These are phyloP conservation scores for Agrocybe pediades DNA, from an alignment of 768 basidiomycete species.

Conservation along the genomic window DNA sequence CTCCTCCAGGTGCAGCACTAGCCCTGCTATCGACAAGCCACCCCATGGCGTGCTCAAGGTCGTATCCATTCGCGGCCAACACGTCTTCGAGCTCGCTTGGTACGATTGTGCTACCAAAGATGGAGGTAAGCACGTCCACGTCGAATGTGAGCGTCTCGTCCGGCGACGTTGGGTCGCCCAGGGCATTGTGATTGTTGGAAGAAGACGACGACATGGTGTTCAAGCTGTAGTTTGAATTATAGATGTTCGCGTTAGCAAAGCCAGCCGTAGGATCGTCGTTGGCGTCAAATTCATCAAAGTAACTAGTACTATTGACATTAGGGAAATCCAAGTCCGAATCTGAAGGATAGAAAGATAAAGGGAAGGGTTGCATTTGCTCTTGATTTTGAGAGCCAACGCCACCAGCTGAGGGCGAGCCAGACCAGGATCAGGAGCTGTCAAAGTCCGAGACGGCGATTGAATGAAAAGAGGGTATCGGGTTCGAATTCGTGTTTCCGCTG, in stretches of 20 bases:
- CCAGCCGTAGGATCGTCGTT: background rate
- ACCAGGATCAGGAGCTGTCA: conserved; percentile 30
- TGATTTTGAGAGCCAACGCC: background rate
- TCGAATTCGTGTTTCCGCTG: background rate
- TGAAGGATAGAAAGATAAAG: background rate
- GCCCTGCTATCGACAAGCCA: conserved; percentile 81
- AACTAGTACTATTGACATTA: no score
- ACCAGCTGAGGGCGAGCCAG: no score
- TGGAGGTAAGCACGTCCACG: conserved; percentile 94
- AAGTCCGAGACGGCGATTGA: conserved; percentile 65
- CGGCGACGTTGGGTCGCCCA: conserved; percentile 24
- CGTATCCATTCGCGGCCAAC: conserved; percentile 82
- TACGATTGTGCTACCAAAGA: conserved; percentile 89
- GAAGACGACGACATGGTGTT: background rate
- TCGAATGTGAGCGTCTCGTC: conserved; percentile 75
- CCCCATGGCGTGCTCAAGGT: conserved; percentile 95
- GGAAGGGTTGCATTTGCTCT: background rate
- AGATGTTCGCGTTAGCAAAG: background rate
- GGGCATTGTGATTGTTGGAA: background rate
- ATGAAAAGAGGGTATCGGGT: conserved; percentile 58
- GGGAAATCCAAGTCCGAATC: background rate
- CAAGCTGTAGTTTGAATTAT: background rate
- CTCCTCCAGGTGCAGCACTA: conserved; percentile 25
- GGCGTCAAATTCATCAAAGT: background rate
- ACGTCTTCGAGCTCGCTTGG: conserved; percentile 94